Evolutionary conservation across 192 early-diverging fungal genomes (phyloP).

Genomic region (Phycomyces nitens): DNA sequence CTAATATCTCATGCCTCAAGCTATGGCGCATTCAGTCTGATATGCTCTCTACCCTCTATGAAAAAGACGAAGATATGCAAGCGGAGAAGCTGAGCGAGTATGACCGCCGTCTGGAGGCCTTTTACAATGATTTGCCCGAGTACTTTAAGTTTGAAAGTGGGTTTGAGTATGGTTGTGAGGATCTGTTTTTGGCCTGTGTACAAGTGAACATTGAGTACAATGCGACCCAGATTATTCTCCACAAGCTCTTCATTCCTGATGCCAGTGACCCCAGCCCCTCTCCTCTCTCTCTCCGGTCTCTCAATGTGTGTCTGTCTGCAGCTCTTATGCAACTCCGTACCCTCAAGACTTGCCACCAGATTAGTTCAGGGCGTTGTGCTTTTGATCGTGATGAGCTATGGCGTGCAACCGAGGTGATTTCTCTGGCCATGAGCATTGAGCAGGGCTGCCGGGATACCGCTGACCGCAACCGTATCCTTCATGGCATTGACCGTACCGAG

Average conservation of each 20-base stretch:
- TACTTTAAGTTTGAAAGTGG: conserved; percentile 36
- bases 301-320: conserved; percentile 29
- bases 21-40: conserved; percentile 31
- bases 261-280: conserved; percentile 15
- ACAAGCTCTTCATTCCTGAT: conserved; percentile 35
- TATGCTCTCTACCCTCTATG: conserved; percentile 21
- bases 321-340: conserved; percentile 22
- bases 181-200: conserved; percentile 30
- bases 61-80: conserved; percentile 10
- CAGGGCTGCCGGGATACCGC: conserved; percentile 5
- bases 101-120: conserved; percentile 13
- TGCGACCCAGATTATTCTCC: conserved; percentile 36
- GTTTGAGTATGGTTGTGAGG: conserved; percentile 35
- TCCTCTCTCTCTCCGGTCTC: conserved; percentile 16
- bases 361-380: conserved; percentile 16
- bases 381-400: conserved; percentile 40
- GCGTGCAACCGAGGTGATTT: conserved; percentile 31
- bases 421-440: conserved; percentile 22
- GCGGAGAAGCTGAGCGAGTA: conserved; percentile 22
- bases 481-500: conserved; percentile 19
- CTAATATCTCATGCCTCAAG: conserved; percentile 10
- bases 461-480: conserved; percentile 15
- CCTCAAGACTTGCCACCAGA: conserved; percentile 15
- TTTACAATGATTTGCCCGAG: conserved; percentile 12
- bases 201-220: conserved; percentile 35